Base-by-base conservation (phyloP, 106 monocot species). In the Chionographis japonica region DNA sequence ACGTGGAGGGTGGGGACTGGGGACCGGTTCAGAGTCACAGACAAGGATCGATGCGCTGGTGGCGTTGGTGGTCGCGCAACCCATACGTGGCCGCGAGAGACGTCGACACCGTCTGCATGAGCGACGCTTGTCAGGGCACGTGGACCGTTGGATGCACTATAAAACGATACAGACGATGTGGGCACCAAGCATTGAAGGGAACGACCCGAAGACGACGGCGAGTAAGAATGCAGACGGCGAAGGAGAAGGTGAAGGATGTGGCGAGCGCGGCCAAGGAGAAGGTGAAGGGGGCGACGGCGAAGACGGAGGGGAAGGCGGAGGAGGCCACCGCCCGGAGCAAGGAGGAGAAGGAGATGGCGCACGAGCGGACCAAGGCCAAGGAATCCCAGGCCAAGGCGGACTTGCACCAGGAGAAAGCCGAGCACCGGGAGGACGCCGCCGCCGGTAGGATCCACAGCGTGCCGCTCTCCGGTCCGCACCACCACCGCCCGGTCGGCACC, bases 211-310 rank as follows among this genome's bases (percentile, higher is more conserved):
- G 14, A 8, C 18, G 6, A 40, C 3, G 15, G 8, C 17, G 36
- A 4, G 1, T 1, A 74, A 50, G 14, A 6, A 88, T 83, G 83
- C 71, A 84, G 1, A n/a, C 66, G 6, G 82, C 72, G 60, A 86
- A 68, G 54, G 82, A 75, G 70, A 86, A 75, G 77, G 54, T 60
- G 56, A 76, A 80, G 77, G 87, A 87, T 68, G 72, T 77, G 77
- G 63, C 12, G 37, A 87, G 87, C 68, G 12, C 63, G 4, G 74
- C 63, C 20, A 84, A 83, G 61, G 87, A 80, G 74, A 80, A 80
- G 80, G 35, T 74, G 42, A 69, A 61, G 62, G 60, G 74, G 59
- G 52, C 62, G 65, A 50, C 76, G 2, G 81, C 75, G 18, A 83
- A 77, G 65, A 46, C 71, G 3, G 60, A 74, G 58, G 87, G 72